Conservation (phyloP, 2,329 filamentous ascomycete species). For the Paraconiothyrium brasiliense region DNA sequence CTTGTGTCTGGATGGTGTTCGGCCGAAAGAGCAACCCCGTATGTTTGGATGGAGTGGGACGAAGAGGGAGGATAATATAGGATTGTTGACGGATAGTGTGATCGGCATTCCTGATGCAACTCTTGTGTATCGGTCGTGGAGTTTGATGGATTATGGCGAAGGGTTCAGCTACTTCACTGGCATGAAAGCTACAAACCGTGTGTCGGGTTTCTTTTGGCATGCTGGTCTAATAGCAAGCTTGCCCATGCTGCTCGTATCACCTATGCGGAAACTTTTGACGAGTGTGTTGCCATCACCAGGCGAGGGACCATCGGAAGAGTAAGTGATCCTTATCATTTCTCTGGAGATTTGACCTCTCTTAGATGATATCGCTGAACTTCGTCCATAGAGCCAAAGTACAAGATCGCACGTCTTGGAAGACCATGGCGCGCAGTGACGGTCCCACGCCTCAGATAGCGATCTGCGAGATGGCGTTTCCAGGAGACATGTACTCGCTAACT, state of each 20-base stretch:
- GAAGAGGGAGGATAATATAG: neutral
- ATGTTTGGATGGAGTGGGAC: constrained; percentile 6
- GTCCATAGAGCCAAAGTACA: constrained; percentile 4
- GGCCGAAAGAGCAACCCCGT: neutral
- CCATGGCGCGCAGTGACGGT: constrained; percentile 5
- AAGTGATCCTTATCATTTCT: constrained; percentile 24
- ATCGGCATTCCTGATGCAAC: constrained; percentile 16
- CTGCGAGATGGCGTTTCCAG: constrained; percentile 9
- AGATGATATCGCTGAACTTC: neutral
- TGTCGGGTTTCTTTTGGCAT: constrained; percentile 15
- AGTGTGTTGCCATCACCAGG: constrained; percentile 24
- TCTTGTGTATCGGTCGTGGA: constrained; percentile 15
- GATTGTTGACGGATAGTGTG: constrained; percentile 11
- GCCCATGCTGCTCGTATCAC: constrained; percentile 31
- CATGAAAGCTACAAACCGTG: constrained; percentile 10
- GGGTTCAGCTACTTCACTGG: constrained; percentile 14
- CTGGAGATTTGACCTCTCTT: neutral
- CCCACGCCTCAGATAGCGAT: neutral
- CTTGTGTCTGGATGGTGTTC: constrained; percentile 4
- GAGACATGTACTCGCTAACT: constrained; percentile 17
- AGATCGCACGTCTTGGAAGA: constrained; percentile 10
- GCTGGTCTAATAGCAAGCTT: neutral
- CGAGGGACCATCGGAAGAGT: constrained; percentile 52
- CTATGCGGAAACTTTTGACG: constrained; percentile 20
- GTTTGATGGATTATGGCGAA: constrained; percentile 12